Base-by-base conservation (phyloP, 2,329 filamentous ascomycete species). In the Nemania serpens region DNA sequence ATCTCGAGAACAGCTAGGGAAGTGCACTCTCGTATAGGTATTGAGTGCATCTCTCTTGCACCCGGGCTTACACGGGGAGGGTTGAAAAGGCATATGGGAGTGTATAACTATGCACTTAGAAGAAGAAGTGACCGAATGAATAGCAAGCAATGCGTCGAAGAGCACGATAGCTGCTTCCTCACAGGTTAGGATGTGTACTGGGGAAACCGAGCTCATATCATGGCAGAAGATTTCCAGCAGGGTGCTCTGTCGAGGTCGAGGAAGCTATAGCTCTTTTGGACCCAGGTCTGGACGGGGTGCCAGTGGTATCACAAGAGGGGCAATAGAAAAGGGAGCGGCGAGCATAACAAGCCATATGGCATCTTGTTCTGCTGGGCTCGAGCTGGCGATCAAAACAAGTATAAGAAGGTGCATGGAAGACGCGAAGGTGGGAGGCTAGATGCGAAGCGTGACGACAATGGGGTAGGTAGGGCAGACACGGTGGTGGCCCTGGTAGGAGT, bases 301-400 rank as follows among this genome's bases (percentile, higher is more conserved):
- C 15, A 48, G 58, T 60, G 63, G 63, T 49, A 33, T 36, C 20
- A 15, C 15, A 62, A 62, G 64, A 67, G 46, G 10, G 51, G 34
- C 15, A 2, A 55, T 72, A 69, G 57, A 68, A 58, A 61, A 55
- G 37, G 59, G 42, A 63, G 56, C 62, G 46, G 15, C 29, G 4
- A 59, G 53, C 66, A 63, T 67, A 70, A 67, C 34, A 42, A 55
- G 42, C 48, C 67, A 61, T 55, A 77, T 72, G 59, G 66, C 72
- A 71, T 72, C 74, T 77, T 71, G 53, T 67, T 71, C 46, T 76
- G 78, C 75, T 77, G 78, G 75, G 65, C 76, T 64, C 58, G 45
- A 52, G 57, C 50, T 43, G 75, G 74, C 77, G 86, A 86, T 77
- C 78, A 79, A 70, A 88, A 87, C 70, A 82, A 91, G 87, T 84